Percentiles rank a stretch among this genome's conserved stretches.
phyloP scores from a whole-genome alignment of 352 stramenopile species.

The Peronospora destructor region DNA sequence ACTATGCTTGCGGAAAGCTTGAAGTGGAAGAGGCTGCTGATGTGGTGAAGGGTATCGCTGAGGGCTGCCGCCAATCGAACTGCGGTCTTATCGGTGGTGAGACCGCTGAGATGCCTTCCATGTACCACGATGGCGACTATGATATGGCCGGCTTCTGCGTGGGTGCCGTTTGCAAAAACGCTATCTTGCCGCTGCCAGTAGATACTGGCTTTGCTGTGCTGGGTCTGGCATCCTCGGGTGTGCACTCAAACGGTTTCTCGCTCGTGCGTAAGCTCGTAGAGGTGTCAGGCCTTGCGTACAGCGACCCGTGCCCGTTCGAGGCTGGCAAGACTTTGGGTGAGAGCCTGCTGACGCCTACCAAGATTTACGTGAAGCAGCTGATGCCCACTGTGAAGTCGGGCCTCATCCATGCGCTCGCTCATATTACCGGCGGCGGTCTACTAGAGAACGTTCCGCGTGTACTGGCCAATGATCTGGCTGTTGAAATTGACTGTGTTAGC shows the following conservation, averaged over 20 bases:
- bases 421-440: constrained; percentile 98
- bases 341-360: constrained; percentile 93
- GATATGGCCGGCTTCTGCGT: constrained; percentile 98
- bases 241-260: constrained; percentile 99
- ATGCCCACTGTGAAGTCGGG: constrained; percentile 72
- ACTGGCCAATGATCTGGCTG: constrained; percentile 87
- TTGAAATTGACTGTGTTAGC: constrained; percentile 87
- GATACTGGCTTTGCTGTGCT: constrained; percentile 89
- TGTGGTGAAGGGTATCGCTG: constrained; percentile 96
- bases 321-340: constrained; percentile 87
- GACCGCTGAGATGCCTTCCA: constrained; percentile 98
- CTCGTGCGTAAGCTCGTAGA: constrained; percentile 96
- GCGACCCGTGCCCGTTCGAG: constrained; percentile 69
- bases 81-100: constrained; percentile 95
- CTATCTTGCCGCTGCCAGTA: constrained; percentile 85
- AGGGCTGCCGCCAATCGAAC: constrained; percentile 92
- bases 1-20: constrained; percentile 97
- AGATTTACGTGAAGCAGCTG: constrained; percentile 95
- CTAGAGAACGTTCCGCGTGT: constrained; percentile 97
- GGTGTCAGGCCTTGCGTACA: constrained; percentile 80
- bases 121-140: constrained; percentile 98
- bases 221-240: constrained; percentile 91
- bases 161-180: constrained; percentile 89
- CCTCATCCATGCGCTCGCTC: constrained; percentile 89
- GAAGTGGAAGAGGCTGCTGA: constrained; percentile 90